Evolutionary conservation across 352 stramenopile genomes (phyloP).

Genomic region (Globisporangium solare): DNA sequence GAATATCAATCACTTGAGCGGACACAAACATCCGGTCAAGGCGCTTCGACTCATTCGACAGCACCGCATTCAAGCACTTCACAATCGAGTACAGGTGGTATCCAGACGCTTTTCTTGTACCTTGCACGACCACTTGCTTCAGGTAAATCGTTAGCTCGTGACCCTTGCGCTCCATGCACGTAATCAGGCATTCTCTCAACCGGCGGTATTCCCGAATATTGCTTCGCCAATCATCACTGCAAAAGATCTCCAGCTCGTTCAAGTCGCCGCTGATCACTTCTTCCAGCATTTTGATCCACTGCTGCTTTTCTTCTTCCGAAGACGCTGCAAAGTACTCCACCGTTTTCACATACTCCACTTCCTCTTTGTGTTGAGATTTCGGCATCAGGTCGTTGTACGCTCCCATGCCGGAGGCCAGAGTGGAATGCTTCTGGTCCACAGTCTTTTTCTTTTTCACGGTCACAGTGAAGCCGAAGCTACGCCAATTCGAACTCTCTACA

Average conservation of each 20-base stretch:
- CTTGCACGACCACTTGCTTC: conserved; percentile 67
- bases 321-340: conserved; percentile 74
- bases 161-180: conserved; percentile 76
- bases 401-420: conserved; percentile 7
- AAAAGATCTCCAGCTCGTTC: conserved; percentile 84
- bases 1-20: conserved; percentile 57
- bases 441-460: conserved; percentile 53
- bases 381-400: conserved; percentile 12
- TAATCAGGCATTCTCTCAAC: conserved; percentile 74
- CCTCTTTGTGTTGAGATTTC: conserved; percentile 18
- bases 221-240: conserved; percentile 85
- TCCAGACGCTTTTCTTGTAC: conserved; percentile 54
- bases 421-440: conserved; percentile 7
- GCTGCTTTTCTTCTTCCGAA: conserved; percentile 56
- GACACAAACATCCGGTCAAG: conserved; percentile 81
- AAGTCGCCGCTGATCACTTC: conserved; percentile 77
- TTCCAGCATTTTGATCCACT: conserved; percentile 67
- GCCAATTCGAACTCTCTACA: conserved; percentile 66
- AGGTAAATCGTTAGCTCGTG: conserved; percentile 81
- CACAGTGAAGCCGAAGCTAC: conserved; percentile 66
- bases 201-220: conserved; percentile 80
- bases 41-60: conserved; percentile 79
- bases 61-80: conserved; percentile 67
- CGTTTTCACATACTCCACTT: conserved; percentile 31
- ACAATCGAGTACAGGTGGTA: conserved; percentile 74